A percentile compares a stretch with the other conserved stretches of the same genome.
phyloP scores from a whole-genome alignment of 345 rosid species.

The Nephelium lappaceum region DNA sequence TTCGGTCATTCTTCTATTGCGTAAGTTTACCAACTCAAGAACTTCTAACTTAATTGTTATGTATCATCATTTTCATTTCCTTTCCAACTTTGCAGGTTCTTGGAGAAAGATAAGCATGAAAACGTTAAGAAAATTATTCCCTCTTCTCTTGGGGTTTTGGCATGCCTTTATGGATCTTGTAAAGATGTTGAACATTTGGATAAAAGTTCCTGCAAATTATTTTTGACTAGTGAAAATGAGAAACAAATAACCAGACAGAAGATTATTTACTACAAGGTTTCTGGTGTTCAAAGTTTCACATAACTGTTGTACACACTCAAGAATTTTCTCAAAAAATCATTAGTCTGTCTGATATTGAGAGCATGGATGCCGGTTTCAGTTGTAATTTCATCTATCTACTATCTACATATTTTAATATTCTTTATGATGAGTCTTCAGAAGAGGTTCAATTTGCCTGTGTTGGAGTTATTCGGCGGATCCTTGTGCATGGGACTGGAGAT shows the following conservation, averaged over 20 bases:
- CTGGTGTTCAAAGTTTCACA: conserved; percentile 83
- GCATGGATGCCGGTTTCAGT: conserved; percentile 33
- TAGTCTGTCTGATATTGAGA: conserved; percentile 35
- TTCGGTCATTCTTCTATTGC: neutral
- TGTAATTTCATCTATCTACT: conserved; percentile 48
- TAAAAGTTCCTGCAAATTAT: conserved; percentile 57
- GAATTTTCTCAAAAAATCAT: conserved; percentile 37
- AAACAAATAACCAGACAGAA: conserved; percentile 38
- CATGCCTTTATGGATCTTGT: conserved; percentile 71
- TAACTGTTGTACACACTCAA: conserved; percentile 31
- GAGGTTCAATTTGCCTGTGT: conserved; percentile 89
- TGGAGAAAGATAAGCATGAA: conserved; percentile 57
- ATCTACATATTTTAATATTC: conserved; percentile 64
- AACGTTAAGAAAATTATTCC: conserved; percentile 71
- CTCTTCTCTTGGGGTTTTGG: conserved; percentile 67
- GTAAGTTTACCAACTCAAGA: conserved; percentile 16
- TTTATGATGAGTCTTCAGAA: conserved; percentile 71
- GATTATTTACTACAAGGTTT: conserved; percentile 67
- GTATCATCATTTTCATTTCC: too few relatives aligned
- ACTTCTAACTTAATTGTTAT: conserved; percentile 12
- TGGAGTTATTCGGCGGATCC: conserved; percentile 63
- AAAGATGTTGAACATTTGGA: conserved; percentile 33
- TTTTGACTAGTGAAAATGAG: conserved; percentile 42
- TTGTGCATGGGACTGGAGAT: conserved; percentile 59
- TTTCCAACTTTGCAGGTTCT: conserved; percentile 49